A percentile compares a stretch with the other conserved stretches of the same genome.
Evolutionary conservation across 495 filamentous ascomycete genomes (phyloP).

Genomic region (Podospora pseudocomata): DNA sequence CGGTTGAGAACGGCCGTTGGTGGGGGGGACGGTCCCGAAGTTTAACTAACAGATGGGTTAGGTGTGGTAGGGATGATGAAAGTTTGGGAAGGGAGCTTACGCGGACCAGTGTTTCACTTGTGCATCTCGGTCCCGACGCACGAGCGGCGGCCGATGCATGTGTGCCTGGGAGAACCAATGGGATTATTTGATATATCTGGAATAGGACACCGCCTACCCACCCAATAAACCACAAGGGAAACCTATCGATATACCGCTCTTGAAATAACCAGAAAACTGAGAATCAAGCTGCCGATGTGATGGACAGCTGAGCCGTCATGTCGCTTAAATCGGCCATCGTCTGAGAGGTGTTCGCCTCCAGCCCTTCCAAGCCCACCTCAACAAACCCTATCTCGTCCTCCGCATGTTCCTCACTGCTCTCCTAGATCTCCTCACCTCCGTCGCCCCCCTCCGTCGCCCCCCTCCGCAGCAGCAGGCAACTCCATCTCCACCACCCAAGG

Average conservation of each 20-base stretch:
- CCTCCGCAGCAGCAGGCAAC: slow-evolving; percentile 24
- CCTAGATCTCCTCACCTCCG: no score
- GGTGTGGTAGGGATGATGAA: background rate
- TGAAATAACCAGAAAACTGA: no score
- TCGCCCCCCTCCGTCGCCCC: background rate
- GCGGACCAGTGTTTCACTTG: background rate
- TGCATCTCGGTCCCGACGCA: background rate
- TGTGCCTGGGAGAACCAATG: background rate
- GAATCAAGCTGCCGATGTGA: no score
- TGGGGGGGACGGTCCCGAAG: background rate
- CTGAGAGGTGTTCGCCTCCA: no score
- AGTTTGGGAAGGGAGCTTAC: background rate
- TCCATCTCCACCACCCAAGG: slow-evolving; percentile 66
- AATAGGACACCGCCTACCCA: no score
- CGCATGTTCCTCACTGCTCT: no score
- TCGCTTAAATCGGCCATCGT: no score
- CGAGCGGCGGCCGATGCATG: background rate
- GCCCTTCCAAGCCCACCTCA: no score
- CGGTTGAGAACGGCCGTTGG: background rate
- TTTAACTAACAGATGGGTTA: background rate
- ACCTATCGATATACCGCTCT: no score
- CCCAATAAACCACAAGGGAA: no score
- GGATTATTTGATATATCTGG: background rate
- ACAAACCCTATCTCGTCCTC: no score
- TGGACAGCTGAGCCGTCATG: no score